phyloP scores from a whole-genome alignment of 495 filamentous ascomycete genomes.

The Aspergillus nanangensis region DNA sequence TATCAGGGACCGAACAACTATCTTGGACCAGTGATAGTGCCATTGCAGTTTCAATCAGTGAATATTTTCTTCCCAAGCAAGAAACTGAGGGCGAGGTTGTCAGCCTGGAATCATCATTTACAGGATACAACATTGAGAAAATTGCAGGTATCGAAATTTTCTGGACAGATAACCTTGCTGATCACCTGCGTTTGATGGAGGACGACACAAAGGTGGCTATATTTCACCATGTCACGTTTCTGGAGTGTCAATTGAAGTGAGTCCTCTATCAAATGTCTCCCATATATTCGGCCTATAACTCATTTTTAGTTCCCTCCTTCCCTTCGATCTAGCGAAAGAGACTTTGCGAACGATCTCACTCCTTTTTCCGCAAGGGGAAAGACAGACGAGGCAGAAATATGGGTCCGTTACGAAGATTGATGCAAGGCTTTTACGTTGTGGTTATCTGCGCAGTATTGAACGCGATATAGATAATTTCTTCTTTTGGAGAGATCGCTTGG shows the following conservation, averaged over 20 bases:
- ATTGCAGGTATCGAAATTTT: constrained; percentile 35
- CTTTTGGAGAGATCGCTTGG: constrained; percentile 48
- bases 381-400: constrained; percentile 15
- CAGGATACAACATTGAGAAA: constrained; percentile 2
- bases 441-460: no score
- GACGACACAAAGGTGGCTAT: constrained; percentile 35
- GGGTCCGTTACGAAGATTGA: no score
- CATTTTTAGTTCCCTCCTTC: constrained; percentile 11
- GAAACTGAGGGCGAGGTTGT: not conserved
- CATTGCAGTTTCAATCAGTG: no score
- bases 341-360: constrained; percentile 43
- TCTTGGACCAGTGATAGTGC: no score
- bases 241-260: constrained; percentile 21
- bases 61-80: no score
- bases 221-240: constrained; percentile 40
- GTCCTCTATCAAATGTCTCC: not conserved
- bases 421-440: no score
- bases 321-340: constrained; percentile 32
- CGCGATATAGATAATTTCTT: constrained; percentile 40
- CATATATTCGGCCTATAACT: not conserved
- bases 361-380: constrained; percentile 35
- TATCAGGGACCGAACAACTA: no score
- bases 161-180: constrained; percentile 40
- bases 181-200: constrained; percentile 39
- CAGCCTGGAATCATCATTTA: not conserved